These are phyloP conservation scores for Dryas alaskensis DNA, from an alignment of 306 rosid genomes.

Conservation along the genomic window DNA sequence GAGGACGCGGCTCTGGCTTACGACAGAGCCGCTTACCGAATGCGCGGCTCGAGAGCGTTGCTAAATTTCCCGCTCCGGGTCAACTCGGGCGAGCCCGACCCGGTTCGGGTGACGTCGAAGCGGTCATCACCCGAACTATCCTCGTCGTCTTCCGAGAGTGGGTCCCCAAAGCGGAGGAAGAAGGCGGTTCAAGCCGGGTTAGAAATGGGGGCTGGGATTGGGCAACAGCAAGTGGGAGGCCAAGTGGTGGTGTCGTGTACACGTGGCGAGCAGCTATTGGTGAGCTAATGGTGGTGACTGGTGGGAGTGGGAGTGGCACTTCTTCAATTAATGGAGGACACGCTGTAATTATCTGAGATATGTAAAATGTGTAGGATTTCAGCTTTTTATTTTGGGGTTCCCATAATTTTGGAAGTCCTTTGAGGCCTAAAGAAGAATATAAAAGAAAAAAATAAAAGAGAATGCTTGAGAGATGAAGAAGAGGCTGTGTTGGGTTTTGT, in stretches of 20 bases:
- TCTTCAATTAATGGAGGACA: not conserved
- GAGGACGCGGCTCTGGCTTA: slow-evolving; percentile 96
- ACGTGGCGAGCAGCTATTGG: slow-evolving; percentile 34
- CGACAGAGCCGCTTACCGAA: slow-evolving; percentile 83
- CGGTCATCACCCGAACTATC: slow-evolving; percentile 50
- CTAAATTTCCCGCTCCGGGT: slow-evolving; percentile 82
- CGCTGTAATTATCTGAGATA: slow-evolving; percentile 32
- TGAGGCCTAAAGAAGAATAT: not conserved
- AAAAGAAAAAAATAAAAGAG: not conserved
- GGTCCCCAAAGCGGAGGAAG: slow-evolving; percentile 45
- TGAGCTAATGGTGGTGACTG: not conserved
- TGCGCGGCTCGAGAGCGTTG: slow-evolving; percentile 84
- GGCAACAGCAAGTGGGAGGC: slow-evolving; percentile 22
- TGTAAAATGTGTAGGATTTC: slow-evolving; percentile 8
- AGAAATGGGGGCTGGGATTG: slow-evolving; percentile 10
- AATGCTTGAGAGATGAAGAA: not conserved
- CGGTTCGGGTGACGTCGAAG: slow-evolving; percentile 66
- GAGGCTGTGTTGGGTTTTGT: not conserved
- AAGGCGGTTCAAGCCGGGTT: slow-evolving; percentile 30
- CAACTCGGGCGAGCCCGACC: slow-evolving; percentile 89
- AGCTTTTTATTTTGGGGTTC: slow-evolving; percentile 2
- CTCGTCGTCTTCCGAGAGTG: slow-evolving; percentile 41
- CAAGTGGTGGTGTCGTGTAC: slow-evolving; percentile 20
- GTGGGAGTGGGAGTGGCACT: not conserved
- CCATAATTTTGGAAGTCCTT: not conserved